Conservation (phyloP, 257 asterid species). For the Penstemon davidsonii region DNA sequence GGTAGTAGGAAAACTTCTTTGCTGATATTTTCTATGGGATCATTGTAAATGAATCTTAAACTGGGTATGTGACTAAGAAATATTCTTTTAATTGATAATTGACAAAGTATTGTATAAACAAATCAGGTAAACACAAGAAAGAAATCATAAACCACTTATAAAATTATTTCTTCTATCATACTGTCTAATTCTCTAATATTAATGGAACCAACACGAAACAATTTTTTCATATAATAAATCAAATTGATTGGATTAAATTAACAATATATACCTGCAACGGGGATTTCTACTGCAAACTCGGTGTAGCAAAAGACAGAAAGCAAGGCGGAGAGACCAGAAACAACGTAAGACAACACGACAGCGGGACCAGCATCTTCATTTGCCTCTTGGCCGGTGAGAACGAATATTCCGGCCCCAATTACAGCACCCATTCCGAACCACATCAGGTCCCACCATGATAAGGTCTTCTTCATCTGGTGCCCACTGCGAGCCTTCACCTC, state of each 20-base stretch:
- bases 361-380: constrained; percentile 58
- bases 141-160: no score
- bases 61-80: no score
- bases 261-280: constrained; percentile 60
- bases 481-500: constrained; percentile 55
- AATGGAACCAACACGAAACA: no score
- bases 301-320: constrained; percentile 88
- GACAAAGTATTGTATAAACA: no score
- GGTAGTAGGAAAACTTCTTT: no score
- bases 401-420: constrained; percentile 86
- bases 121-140: no score
- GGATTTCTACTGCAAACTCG: constrained; percentile 84
- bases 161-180: no score
- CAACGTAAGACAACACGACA: constrained; percentile 64
- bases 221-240: no score
- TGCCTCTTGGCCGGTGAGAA: constrained; percentile 72
- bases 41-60: no score
- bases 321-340: constrained; percentile 80
- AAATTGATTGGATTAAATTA: neutral
- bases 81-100: no score
- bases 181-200: no score
- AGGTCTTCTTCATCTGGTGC: constrained; percentile 66
- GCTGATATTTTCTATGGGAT: no score
- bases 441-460: constrained; percentile 82
- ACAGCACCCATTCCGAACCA: constrained; percentile 97